A percentile compares a stretch with the other conserved stretches of the same genome.
Conservation (phyloP, 2,329 filamentous ascomycete species). For the Rhynchosporium graminicola region DNA sequence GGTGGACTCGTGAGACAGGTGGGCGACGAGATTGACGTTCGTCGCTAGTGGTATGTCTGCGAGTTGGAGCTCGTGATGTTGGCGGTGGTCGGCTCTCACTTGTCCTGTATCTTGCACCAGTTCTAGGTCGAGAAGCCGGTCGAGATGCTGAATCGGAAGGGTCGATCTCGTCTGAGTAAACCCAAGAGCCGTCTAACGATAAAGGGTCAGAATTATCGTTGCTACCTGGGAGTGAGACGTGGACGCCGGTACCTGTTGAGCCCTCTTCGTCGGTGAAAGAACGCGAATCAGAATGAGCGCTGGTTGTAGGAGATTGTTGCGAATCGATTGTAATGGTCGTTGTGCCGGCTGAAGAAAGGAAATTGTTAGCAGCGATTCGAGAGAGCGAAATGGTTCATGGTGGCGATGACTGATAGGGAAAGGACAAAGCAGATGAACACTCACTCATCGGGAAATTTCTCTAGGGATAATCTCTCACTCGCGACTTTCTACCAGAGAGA, state of each 20-base stretch:
- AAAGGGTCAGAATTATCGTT: conserved; percentile 44
- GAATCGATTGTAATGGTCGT: conserved; percentile 35
- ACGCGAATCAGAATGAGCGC: conserved; percentile 36
- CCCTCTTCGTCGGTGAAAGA: conserved; percentile 38
- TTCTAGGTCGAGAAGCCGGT: conserved; percentile 45
- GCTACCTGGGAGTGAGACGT: conserved; percentile 40
- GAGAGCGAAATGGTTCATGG: neutral
- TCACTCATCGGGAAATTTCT: conserved; percentile 30
- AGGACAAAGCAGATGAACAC: conserved; percentile 5
- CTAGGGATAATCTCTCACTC: conserved; percentile 39
- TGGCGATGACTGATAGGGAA: neutral
- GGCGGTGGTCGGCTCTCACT: conserved; percentile 41
- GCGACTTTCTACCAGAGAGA: conserved; percentile 40
- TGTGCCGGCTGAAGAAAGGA: neutral
- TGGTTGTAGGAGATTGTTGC: conserved; percentile 29
- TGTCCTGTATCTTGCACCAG: conserved; percentile 30
- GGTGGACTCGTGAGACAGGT: conserved; percentile 45
- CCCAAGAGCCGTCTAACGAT: conserved; percentile 38
- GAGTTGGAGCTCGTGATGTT: conserved; percentile 45
- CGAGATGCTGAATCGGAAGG: conserved; percentile 61
- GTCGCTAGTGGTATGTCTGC: conserved; percentile 40
- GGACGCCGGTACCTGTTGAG: conserved; percentile 38
- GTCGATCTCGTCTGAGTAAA: conserved; percentile 52
- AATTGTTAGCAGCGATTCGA: conserved; percentile 17
- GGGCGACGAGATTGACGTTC: conserved; percentile 42